Evolutionary conservation across 805 yeast genomes (phyloP).

Genomic region (Kodamaea sagamina): DNA sequence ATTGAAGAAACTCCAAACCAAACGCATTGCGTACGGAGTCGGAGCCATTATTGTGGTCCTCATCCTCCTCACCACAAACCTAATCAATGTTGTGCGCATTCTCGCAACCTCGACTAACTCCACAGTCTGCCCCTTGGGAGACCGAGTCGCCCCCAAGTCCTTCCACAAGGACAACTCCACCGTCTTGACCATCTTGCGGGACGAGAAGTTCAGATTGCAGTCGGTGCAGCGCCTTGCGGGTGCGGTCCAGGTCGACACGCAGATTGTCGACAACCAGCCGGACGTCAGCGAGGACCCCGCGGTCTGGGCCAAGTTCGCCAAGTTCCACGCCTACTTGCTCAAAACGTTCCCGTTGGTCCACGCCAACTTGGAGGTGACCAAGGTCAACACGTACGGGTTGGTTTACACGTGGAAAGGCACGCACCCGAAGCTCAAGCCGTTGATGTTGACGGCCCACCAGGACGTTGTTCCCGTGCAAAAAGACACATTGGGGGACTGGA

Average conservation of each 20-base stretch:
- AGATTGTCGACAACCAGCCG: slow-evolving; percentile 53
- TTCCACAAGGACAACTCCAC: slow-evolving; percentile 36
- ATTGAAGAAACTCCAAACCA: slow-evolving; percentile 8
- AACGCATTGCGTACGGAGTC: slow-evolving; percentile 12
- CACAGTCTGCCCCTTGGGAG: slow-evolving; percentile 28
- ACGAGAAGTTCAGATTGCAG: slow-evolving; percentile 25
- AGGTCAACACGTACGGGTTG: slow-evolving; percentile 63
- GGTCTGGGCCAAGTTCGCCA: slow-evolving; percentile 42
- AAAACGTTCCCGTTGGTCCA: slow-evolving; percentile 56
- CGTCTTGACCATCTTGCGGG: slow-evolving; percentile 29
- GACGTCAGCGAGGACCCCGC: slow-evolving; percentile 54
- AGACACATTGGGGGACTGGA: slow-evolving; percentile 60
- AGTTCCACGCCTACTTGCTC: slow-evolving; percentile 55
- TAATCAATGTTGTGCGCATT: slow-evolving; percentile 22
- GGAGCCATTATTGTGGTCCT: slow-evolving; percentile 17
- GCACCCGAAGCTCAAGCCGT: slow-evolving; percentile 58
- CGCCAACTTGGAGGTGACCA: slow-evolving; percentile 49
- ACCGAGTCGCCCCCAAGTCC: slow-evolving; percentile 24
- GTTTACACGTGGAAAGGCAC: slow-evolving; percentile 64
- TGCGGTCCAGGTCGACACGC: slow-evolving; percentile 68
- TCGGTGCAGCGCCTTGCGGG: slow-evolving; percentile 51
- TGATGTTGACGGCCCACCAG: slow-evolving; percentile 72
- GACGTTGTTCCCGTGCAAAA: slow-evolving; percentile 79
- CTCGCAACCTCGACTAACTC: slow-evolving; percentile 17
- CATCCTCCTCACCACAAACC: slow-evolving; percentile 18